These are phyloP conservation scores for Cladosporium sp. DNA, from an alignment of 2,329 filamentous ascomycete genomes.

Conservation along the genomic window DNA sequence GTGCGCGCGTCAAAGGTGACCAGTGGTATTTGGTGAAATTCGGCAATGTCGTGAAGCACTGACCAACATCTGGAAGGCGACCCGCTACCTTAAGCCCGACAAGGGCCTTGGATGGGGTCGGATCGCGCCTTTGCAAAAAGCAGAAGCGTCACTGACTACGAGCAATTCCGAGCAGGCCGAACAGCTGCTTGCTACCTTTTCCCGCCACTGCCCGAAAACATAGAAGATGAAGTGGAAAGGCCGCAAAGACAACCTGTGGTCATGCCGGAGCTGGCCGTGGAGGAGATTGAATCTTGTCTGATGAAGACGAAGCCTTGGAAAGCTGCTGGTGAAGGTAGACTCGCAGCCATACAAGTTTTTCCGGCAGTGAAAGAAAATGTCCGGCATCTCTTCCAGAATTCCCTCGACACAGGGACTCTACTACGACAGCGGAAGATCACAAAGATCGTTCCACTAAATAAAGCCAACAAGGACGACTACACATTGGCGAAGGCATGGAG, in stretches of 20 bases:
- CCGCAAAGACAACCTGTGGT: not conserved
- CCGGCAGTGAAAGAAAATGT: conserved; percentile 20
- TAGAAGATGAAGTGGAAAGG: not conserved
- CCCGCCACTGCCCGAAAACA: not conserved
- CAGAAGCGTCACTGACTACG: too few species aligned
- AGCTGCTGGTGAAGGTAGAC: conserved; percentile 14
- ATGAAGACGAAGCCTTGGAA: conserved; percentile 11
- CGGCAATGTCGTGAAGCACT: not conserved
- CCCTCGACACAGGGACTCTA: conserved; percentile 18
- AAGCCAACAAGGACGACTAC: conserved; percentile 23
- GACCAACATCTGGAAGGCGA: too few species aligned
- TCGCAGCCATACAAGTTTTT: conserved; percentile 18
- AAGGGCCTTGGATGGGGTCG: too few species aligned
- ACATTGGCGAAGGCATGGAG: conserved; percentile 22
- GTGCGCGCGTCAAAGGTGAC: conserved; percentile 3
- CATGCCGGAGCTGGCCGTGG: not conserved
- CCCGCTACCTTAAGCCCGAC: too few species aligned
- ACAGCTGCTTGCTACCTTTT: not conserved
- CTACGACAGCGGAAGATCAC: conserved; percentile 22
- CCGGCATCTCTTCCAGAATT: conserved; percentile 17
- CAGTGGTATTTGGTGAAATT: conserved; percentile 7
- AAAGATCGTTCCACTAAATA: conserved; percentile 24
- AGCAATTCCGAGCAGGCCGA: too few species aligned
- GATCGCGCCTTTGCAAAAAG: too few species aligned
- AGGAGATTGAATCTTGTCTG: not conserved